Conservation (phyloP, 768 basidiomycete genomes). For the Erythrobasidium yunnanense region DNA sequence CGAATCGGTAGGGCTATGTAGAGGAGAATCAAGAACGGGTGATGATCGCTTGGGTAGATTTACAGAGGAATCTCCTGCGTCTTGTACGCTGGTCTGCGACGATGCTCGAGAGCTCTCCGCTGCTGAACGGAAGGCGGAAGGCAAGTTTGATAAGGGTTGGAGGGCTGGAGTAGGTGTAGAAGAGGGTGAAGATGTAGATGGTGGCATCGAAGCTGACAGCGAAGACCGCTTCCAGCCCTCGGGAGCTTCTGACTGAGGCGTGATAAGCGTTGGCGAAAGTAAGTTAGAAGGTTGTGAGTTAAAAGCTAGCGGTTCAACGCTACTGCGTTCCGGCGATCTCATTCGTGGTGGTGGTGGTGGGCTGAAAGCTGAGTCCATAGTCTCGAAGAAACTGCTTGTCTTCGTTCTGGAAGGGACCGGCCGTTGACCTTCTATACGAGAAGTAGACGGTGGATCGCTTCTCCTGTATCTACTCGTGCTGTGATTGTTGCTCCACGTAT, state of each 20-base stretch:
- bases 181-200: neutral
- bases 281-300: too few species aligned
- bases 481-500: neutral
- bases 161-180: neutral
- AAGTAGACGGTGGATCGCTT: neutral
- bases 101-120: neutral
- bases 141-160: slow-evolving; percentile 8
- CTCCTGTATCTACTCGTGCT: neutral
- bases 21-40: neutral
- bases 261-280: too few species aligned
- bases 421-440: too few species aligned
- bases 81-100: neutral
- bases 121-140: slow-evolving; percentile 8
- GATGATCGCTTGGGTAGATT: neutral
- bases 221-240: too few species aligned
- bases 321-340: too few species aligned
- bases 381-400: slow-evolving; percentile 10
- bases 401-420: neutral
- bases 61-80: neutral
- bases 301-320: slow-evolving; percentile 2
- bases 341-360: slow-evolving; percentile 24
- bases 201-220: too few species aligned
- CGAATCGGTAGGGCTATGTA: slow-evolving; percentile 9
- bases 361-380: slow-evolving; percentile 14
- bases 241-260: too few species aligned